Evolutionary conservation across 768 basidiomycete species (phyloP).

Genomic region (Saitozyma sp.): DNA sequence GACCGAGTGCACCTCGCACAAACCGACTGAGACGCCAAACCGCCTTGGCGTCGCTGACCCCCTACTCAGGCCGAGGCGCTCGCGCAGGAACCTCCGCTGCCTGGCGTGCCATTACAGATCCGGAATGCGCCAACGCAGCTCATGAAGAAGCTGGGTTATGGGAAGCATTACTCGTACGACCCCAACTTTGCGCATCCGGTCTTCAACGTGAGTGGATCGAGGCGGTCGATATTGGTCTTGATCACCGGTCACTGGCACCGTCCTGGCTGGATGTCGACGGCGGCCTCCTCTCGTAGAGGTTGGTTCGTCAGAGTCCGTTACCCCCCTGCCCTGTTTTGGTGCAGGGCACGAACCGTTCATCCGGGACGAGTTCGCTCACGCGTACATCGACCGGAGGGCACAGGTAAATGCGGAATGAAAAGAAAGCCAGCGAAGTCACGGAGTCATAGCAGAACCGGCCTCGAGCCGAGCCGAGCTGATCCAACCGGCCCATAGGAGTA

Average conservation of each 20-base stretch:
- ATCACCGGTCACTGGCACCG: background rate
- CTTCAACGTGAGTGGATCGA: conserved; percentile 52
- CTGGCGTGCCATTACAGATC: conserved; percentile 67
- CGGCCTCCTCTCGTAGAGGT: no score
- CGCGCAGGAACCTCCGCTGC: conserved; percentile 59
- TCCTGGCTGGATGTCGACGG: background rate
- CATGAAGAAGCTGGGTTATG: conserved; percentile 71
- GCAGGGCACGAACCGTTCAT: no score
- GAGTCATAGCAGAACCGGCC: background rate
- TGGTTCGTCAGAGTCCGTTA: no score
- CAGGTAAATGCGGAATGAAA: background rate
- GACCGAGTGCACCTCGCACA: no score
- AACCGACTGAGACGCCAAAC: background rate
- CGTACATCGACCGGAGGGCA: no score
- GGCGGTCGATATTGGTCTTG: no score
- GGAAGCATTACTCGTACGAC: conserved; percentile 66
- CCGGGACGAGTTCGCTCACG: no score
- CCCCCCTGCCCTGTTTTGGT: no score
- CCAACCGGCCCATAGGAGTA: conserved; percentile 57
- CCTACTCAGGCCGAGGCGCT: conserved; percentile 60
- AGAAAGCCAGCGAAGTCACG: background rate
- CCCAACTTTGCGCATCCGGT: conserved; percentile 70
- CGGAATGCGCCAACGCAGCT: conserved; percentile 74
- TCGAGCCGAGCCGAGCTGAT: conserved; percentile 3
- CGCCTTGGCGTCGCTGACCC: background rate